Evolutionary conservation across 768 basidiomycete genomes (phyloP).

Genomic region (Gyrodon lividus): DNA sequence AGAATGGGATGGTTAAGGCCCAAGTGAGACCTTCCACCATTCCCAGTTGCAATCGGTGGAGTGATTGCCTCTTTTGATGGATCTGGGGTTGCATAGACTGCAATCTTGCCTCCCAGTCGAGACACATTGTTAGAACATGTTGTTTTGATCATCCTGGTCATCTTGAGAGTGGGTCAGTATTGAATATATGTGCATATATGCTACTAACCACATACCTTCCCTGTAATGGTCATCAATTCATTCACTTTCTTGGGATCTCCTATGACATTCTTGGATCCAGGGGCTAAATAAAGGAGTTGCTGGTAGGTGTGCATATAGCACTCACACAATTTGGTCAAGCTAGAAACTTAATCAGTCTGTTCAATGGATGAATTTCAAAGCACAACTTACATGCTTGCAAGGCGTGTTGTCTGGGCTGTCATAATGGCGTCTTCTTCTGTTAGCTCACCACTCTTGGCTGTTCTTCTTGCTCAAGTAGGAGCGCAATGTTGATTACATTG

Average conservation of each 20-base stretch:
- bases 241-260: not conserved
- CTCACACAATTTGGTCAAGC: not conserved
- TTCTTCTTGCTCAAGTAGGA: not conserved
- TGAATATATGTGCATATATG: not conserved
- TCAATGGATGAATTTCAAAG: not conserved
- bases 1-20: conserved; percentile 2
- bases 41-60: not conserved
- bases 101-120: not conserved
- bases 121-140: not conserved
- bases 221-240: not conserved
- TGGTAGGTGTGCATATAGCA: not conserved
- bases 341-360: not conserved
- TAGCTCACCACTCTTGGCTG: not conserved
- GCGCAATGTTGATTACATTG: not conserved
- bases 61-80: not conserved
- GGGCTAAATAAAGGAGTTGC: not conserved
- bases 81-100: not conserved
- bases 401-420: not conserved
- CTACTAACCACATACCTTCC: not conserved
- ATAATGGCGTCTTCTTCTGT: not conserved
- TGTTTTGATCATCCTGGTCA: not conserved
- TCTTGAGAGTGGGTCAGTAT: not conserved
- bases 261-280: not conserved
- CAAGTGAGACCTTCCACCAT: not conserved
- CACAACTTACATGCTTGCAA: not conserved